A percentile compares a stretch with the other conserved stretches of the same genome.
Evolutionary conservation across 1,284 basidiomycete genomes (phyloP).

Genomic region (Neonothopanus nambi): DNA sequence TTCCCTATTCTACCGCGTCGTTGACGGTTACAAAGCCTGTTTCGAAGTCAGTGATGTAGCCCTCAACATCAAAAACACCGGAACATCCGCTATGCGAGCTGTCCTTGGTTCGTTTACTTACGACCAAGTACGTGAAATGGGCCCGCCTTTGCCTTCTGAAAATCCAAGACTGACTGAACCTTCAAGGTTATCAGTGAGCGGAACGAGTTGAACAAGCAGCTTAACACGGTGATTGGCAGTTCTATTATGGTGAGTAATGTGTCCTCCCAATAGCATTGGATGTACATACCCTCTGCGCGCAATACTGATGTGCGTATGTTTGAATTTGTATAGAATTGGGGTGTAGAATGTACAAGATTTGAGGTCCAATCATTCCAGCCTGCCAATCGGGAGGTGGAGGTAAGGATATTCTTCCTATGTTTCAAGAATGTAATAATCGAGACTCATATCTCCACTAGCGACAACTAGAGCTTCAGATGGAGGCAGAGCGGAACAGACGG

Average conservation of each 20-base stretch:
- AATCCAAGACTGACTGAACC: neutral
- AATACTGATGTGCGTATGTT: neutral
- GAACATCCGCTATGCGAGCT: conserved; percentile 50
- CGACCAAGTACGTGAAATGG: conserved; percentile 32
- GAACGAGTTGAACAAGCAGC: conserved; percentile 48
- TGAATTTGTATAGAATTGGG: conserved; percentile 53
- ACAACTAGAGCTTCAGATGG: conserved; percentile 58
- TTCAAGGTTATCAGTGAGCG: conserved; percentile 48
- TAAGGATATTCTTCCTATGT: conserved; percentile 20
- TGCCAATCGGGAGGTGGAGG: conserved; percentile 52
- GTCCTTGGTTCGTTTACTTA: conserved; percentile 50
- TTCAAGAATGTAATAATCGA: neutral
- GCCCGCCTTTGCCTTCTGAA: neutral
- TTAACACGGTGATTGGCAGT: conserved; percentile 47
- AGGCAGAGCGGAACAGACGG: conserved; percentile 52
- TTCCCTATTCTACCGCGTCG: conserved; percentile 50
- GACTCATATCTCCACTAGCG: conserved; percentile 29
- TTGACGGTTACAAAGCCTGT: conserved; percentile 51
- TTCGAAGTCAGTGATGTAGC: conserved; percentile 48
- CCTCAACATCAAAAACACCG: conserved; percentile 48
- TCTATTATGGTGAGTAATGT: conserved; percentile 39
- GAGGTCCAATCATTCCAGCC: conserved; percentile 56
- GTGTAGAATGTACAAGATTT: conserved; percentile 54
- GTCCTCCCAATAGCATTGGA: neutral
- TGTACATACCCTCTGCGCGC: neutral